A percentile compares a stretch with the other conserved stretches of the same genome.
phyloP scores from a whole-genome alignment of 345 rosid genomes.

The Eucalyptus erythrocorys region DNA sequence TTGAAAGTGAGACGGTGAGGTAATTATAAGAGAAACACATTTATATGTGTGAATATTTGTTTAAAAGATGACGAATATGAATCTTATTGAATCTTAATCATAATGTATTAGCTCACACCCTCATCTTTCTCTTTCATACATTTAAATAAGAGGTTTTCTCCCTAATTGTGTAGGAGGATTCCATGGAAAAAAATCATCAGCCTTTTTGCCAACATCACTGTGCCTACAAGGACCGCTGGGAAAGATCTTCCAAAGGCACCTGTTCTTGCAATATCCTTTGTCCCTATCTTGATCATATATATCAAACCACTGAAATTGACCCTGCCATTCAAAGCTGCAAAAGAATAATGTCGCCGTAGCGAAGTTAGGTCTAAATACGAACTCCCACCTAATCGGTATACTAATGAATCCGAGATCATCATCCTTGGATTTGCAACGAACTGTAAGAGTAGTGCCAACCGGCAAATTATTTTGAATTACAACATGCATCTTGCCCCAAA shows the following conservation, averaged over 20 bases:
- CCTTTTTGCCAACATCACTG: too few species aligned
- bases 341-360: not conserved
- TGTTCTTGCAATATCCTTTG: not conserved
- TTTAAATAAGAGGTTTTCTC: not conserved
- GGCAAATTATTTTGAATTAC: not conserved
- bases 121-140: not conserved
- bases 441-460: not conserved
- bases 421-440: not conserved
- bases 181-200: not conserved
- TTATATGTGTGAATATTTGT: too few species aligned
- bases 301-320: not conserved
- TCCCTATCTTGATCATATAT: not conserved
- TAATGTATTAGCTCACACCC: not conserved
- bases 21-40: too few species aligned
- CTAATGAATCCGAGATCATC: not conserved
- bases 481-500: not conserved
- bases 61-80: not conserved
- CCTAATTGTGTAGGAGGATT: not conserved
- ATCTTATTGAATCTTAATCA: not conserved
- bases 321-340: not conserved
- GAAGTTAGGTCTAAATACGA: not conserved
- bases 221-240: not conserved
- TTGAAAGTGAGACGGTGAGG: not conserved
- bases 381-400: not conserved
- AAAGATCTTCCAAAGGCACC: not conserved